A percentile compares a stretch with the other conserved stretches of the same genome.
These are phyloP conservation scores for Sporothrix humicola DNA, from an alignment of 2,329 filamentous ascomycete species.

Conservation along the genomic window DNA sequence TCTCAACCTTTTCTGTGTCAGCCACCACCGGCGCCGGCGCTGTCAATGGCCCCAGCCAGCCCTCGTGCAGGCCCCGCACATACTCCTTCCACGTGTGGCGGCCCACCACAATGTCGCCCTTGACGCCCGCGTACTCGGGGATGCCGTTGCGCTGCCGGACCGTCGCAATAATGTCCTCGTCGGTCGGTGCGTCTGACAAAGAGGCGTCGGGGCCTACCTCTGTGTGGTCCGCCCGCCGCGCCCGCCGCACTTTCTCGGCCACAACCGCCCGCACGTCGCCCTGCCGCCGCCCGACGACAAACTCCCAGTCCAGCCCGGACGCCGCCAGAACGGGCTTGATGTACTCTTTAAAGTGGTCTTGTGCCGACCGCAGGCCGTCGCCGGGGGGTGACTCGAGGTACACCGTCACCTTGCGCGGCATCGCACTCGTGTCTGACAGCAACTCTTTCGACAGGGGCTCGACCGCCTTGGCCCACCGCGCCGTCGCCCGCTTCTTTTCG, in stretches of 20 bases:
- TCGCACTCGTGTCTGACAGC: slow-evolving; percentile 68
- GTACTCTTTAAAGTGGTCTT: slow-evolving; percentile 95
- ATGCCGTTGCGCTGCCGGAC: slow-evolving; percentile 71
- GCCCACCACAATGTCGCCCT: slow-evolving; percentile 87
- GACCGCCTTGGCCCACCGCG: slow-evolving; percentile 85
- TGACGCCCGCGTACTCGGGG: slow-evolving; percentile 71
- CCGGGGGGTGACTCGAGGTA: slow-evolving; percentile 85
- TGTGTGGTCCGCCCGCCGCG: slow-evolving; percentile 62
- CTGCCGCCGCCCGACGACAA: slow-evolving; percentile 87
- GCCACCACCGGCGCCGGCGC: slow-evolving; percentile 32
- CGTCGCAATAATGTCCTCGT: slow-evolving; percentile 66
- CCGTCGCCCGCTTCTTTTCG: slow-evolving; percentile 82
- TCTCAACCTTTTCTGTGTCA: slow-evolving; percentile 47
- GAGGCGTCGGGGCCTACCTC: slow-evolving; percentile 34
- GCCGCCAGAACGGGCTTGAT: slow-evolving; percentile 90
- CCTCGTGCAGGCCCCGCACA: slow-evolving; percentile 88
- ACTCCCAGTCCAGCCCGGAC: slow-evolving; percentile 93
- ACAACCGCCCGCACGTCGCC: slow-evolving; percentile 89
- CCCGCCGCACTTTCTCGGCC: slow-evolving; percentile 82
- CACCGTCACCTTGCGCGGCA: slow-evolving; percentile 84
- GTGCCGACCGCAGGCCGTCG: slow-evolving; percentile 80
- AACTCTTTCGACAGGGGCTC: slow-evolving; percentile 81
- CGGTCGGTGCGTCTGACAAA: slow-evolving; percentile 55
- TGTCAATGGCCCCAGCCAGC: slow-evolving; percentile 83
- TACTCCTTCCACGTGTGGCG: slow-evolving; percentile 98